phyloP scores from a whole-genome alignment of 192 early-diverging fungal genomes.

The Coemansia sp. region DNA sequence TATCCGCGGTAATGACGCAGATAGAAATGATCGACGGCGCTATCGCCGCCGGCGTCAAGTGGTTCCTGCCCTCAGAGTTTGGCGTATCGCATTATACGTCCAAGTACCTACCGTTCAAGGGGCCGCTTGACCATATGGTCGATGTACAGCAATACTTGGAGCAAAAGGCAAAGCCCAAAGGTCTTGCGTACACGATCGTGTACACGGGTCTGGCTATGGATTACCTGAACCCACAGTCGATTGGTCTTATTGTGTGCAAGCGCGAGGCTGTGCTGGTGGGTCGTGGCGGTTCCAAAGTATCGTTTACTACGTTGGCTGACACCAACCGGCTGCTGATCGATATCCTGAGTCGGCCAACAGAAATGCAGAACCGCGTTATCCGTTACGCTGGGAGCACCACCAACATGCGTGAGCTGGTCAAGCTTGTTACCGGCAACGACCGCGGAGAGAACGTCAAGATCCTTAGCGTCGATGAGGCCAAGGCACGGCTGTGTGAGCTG shows the following conservation, averaged over 20 bases:
- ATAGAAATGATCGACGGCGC: constrained; percentile 46
- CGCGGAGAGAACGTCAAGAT: constrained; percentile 35
- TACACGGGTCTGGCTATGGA: constrained; percentile 52
- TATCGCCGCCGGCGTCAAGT: constrained; percentile 33
- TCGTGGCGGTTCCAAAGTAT: constrained; percentile 34
- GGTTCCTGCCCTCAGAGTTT: constrained; percentile 53
- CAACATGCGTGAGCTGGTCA: constrained; percentile 44
- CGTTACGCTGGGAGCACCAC: constrained; percentile 35
- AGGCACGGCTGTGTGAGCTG: constrained; percentile 26
- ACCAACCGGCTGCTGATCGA: constrained; percentile 21
- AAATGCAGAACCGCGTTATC: constrained; percentile 40
- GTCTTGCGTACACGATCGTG: constrained; percentile 34
- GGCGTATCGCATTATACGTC: constrained; percentile 37
- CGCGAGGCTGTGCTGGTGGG: constrained; percentile 43
- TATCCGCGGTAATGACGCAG: constrained; percentile 24
- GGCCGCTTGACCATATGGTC: constrained; percentile 38
- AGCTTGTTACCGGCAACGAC: constrained; percentile 34
- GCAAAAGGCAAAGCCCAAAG: constrained; percentile 7
- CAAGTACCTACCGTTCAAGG: constrained; percentile 32
- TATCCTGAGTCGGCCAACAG: constrained; percentile 29
- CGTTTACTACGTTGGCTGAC: constrained; percentile 32
- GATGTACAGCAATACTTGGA: constrained; percentile 25
- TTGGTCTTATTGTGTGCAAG: constrained; percentile 25
- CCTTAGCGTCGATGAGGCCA: constrained; percentile 35
- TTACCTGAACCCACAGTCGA: constrained; percentile 35